A percentile compares a stretch with the other conserved stretches of the same genome.
phyloP scores from a whole-genome alignment of 768 basidiomycete species.

The Hebeloma cylindrosporum region DNA sequence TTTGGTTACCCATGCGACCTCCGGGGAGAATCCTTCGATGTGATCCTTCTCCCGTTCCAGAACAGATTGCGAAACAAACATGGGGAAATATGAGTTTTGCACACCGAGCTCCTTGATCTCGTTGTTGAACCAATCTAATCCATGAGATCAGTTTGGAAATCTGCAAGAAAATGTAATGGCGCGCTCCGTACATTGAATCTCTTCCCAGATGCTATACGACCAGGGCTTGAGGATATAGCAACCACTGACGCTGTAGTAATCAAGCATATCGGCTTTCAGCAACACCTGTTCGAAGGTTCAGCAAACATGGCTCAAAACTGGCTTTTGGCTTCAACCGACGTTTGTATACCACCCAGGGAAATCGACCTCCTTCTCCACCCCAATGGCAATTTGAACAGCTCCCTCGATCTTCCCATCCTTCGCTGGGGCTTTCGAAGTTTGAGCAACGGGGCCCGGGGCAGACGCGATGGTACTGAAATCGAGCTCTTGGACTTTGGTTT shows the following conservation, averaged over 20 bases:
- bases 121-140: constrained; percentile 87
- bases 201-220: constrained; percentile 97
- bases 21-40: constrained; percentile 98
- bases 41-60: constrained; percentile 98
- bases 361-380: constrained; percentile 94
- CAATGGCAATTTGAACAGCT: constrained; percentile 89
- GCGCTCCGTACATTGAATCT: constrained; percentile 72
- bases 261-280: constrained; percentile 97
- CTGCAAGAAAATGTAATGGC: not conserved
- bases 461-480: constrained; percentile 67
- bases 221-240: constrained; percentile 99
- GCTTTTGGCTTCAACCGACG: constrained; percentile 42
- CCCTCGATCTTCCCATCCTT: constrained; percentile 84
- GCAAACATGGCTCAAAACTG: not conserved
- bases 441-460: constrained; percentile 36
- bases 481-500: constrained; percentile 65
- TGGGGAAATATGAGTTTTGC: constrained; percentile 98
- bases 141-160: not conserved
- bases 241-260: constrained; percentile 98
- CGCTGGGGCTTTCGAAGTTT: constrained; percentile 37
- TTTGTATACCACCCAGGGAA: constrained; percentile 94
- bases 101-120: constrained; percentile 94
- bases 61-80: constrained; percentile 93
- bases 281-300: constrained; percentile 62
- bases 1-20: constrained; percentile 99